phyloP scores from a whole-genome alignment of 139 green algal species.

The Mesostigma viride region DNA sequence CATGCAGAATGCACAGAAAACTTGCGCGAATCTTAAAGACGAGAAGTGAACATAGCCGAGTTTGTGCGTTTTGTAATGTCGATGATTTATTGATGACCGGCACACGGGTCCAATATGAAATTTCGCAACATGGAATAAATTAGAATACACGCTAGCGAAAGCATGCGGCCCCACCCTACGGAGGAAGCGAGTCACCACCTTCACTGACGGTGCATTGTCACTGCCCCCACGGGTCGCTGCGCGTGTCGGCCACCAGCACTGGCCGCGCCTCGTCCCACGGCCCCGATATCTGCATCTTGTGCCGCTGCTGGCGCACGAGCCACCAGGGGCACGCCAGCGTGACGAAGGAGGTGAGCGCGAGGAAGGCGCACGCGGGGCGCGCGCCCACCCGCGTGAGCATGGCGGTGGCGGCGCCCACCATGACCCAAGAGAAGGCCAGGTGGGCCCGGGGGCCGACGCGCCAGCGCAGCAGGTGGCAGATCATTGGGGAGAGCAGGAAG shows the following conservation, averaged over 20 bases:
- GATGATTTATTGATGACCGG: too few species aligned
- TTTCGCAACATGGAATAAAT: too few species aligned
- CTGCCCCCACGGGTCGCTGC: too few species aligned
- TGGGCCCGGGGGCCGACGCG: slow-evolving; percentile 26
- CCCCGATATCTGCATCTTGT: slow-evolving; percentile 68
- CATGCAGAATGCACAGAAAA: too few species aligned
- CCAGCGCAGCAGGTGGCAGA: slow-evolving; percentile 48
- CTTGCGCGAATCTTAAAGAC: too few species aligned
- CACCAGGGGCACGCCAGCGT: slow-evolving; percentile 53
- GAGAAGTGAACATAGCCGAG: too few species aligned
- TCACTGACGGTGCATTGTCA: too few species aligned
- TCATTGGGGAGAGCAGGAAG: slow-evolving; percentile 60
- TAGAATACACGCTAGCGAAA: too few species aligned
- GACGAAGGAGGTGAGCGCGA: slow-evolving; percentile 13
- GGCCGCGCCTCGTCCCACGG: slow-evolving; percentile 33
- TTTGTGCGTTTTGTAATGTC: too few species aligned
- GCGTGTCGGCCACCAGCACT: slow-evolving; percentile 28
- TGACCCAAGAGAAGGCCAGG: slow-evolving; percentile 18
- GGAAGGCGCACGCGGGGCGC: neutral
- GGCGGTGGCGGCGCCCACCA: neutral
- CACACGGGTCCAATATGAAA: too few species aligned
- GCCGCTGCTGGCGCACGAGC: slow-evolving; percentile 75
- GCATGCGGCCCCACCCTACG: too few species aligned
- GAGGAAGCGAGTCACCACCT: too few species aligned
- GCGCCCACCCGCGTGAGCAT: neutral